Evolutionary conservation across 208 protist species (phyloP).

Genomic region (Leishmania major): DNA sequence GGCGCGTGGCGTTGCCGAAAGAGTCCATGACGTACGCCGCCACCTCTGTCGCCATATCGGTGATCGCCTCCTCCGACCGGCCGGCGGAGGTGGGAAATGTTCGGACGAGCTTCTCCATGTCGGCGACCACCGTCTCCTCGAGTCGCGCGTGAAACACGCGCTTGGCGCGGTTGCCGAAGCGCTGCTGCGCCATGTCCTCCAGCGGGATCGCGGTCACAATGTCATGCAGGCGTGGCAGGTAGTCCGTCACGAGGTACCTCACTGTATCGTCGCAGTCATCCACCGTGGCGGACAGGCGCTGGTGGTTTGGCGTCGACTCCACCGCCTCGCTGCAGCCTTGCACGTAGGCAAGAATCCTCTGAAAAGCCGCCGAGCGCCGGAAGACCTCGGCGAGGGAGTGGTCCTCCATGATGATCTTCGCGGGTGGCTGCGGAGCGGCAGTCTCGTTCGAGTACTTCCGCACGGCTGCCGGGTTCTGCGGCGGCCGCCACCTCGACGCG

Average conservation of each 20-base stretch:
- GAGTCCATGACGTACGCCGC: conserved; percentile 89
- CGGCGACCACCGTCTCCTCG: conserved; percentile 38
- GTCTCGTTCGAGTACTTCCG: conserved; percentile 20
- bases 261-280: conserved; percentile 40
- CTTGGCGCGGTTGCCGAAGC: conserved; percentile 89
- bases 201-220: conserved; percentile 76
- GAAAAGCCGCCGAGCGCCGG: conserved; percentile 57
- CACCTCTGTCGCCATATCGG: conserved; percentile 75
- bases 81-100: conserved; percentile 39
- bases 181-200: conserved; percentile 76
- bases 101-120: conserved; percentile 57
- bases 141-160: conserved; percentile 71
- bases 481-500: conserved; percentile 17
- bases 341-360: conserved; percentile 70
- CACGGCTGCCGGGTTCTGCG: conserved; percentile 17
- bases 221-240: conserved; percentile 58
- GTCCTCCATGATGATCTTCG: conserved; percentile 72
- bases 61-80: conserved; percentile 28
- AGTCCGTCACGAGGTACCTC: conserved; percentile 44
- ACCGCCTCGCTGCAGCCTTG: conserved; percentile 56
- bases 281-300: conserved; percentile 12
- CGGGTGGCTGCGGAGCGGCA: conserved; percentile 35
- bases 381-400: conserved; percentile 68
- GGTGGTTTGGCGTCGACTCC: conserved; percentile 16
- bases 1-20: conserved; percentile 96